Evolutionary conservation across 2,329 filamentous ascomycete genomes (phyloP).

Genomic region (Ascosphaera apis): DNA sequence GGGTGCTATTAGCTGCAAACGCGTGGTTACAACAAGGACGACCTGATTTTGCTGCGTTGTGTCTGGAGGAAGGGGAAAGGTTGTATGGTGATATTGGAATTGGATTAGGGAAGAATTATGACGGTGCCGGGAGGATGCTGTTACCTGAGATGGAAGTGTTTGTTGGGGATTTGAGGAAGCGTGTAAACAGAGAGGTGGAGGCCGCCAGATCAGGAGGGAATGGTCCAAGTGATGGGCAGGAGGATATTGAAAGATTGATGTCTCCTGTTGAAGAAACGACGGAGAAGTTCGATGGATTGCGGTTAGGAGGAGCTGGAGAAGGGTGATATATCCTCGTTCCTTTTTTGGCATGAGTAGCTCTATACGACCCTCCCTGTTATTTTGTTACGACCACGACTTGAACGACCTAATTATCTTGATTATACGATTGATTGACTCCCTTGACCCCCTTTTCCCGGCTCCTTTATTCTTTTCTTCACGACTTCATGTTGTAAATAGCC

Average conservation of each 20-base stretch:
- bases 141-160: slow-evolving; percentile 30
- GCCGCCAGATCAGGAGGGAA: slow-evolving; percentile 13
- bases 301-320: too few relatives aligned
- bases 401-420: too few relatives aligned
- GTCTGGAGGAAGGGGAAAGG: slow-evolving; percentile 44
- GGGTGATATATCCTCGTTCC: too few relatives aligned
- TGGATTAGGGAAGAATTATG: slow-evolving; percentile 8
- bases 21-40: slow-evolving; percentile 61
- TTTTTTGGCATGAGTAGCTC: too few relatives aligned
- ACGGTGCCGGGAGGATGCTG: slow-evolving; percentile 16
- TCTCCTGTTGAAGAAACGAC: slow-evolving; percentile 19
- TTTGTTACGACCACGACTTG: too few relatives aligned
- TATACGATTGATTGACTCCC: too few relatives aligned
- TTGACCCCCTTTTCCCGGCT: too few relatives aligned
- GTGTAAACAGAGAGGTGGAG: slow-evolving; percentile 21
- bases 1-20: slow-evolving; percentile 64
- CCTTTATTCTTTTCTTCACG: too few relatives aligned
- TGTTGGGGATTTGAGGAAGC: slow-evolving; percentile 19
- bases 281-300: slow-evolving; percentile 34
- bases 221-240: slow-evolving; percentile 7
- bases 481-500: too few relatives aligned
- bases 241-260: neutral
- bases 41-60: slow-evolving; percentile 52
- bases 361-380: too few relatives aligned
- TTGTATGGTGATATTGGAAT: slow-evolving; percentile 23